Evolutionary conservation across 1,139 yeast genomes (phyloP).

Genomic region (Entelexis paramagnoliae): DNA sequence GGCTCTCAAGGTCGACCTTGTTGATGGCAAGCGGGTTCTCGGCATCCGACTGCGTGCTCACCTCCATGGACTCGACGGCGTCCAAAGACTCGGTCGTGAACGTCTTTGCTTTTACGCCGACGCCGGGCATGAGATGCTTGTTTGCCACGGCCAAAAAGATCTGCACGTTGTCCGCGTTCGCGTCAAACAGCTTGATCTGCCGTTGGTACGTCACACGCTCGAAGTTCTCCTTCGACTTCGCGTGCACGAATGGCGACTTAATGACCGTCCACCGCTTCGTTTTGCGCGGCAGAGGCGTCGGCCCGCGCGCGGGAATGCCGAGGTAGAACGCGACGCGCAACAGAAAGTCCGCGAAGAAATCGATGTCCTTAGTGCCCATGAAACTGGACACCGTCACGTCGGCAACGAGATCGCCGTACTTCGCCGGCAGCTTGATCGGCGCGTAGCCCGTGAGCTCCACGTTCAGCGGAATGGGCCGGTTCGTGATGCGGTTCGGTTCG

Average conservation of each 20-base stretch:
- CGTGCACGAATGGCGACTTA: slow-evolving; percentile 87
- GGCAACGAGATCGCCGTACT: slow-evolving; percentile 58
- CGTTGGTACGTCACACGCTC: slow-evolving; percentile 78
- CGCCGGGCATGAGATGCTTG: slow-evolving; percentile 70
- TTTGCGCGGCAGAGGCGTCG: slow-evolving; percentile 55
- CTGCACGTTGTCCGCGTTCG: slow-evolving; percentile 77
- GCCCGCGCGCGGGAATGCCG: slow-evolving; percentile 71
- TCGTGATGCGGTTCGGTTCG: slow-evolving; percentile 9
- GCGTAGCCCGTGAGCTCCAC: slow-evolving; percentile 75
- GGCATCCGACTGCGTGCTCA: slow-evolving; percentile 24
- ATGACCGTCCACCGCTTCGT: slow-evolving; percentile 90
- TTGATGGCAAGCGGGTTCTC: slow-evolving; percentile 24
- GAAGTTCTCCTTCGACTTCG: slow-evolving; percentile 89
- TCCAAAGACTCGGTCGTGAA: slow-evolving; percentile 47
- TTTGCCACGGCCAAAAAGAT: slow-evolving; percentile 69
- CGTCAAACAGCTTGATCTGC: slow-evolving; percentile 64
- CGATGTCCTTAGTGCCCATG: slow-evolving; percentile 51
- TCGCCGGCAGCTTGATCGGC: slow-evolving; percentile 59
- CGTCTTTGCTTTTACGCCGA: slow-evolving; percentile 68
- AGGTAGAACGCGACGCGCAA: slow-evolving; percentile 81
- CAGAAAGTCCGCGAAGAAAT: slow-evolving; percentile 75
- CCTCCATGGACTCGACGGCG: slow-evolving; percentile 32
- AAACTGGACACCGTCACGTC: slow-evolving; percentile 64
- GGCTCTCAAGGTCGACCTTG: slow-evolving; percentile 26
- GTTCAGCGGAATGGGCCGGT: slow-evolving; percentile 64